Conservation (phyloP, 371 early-diverging fungal genomes). For the Mortierella sp. region DNA sequence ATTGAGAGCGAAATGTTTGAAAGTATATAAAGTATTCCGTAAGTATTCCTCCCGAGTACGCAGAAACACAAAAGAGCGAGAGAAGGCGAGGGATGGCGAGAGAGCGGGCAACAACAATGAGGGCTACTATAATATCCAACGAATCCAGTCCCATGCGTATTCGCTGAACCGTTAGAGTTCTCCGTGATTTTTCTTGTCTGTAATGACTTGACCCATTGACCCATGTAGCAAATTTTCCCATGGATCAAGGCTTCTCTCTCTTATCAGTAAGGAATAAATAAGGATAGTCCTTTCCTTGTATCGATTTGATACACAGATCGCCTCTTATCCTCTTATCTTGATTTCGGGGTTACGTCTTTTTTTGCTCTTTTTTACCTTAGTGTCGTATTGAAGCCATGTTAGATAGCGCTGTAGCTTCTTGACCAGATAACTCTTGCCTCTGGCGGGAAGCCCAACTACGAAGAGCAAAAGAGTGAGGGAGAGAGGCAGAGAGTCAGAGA, state of each 20-base stretch:
- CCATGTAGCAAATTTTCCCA: not conserved
- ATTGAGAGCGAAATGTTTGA: not conserved
- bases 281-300: not conserved
- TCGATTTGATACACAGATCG: slow-evolving; percentile 31
- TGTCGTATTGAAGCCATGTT: slow-evolving; percentile 77
- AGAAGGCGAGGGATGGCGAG: too few relatives aligned
- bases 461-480: not conserved
- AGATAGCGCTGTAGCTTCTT: slow-evolving; percentile 87
- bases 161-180: slow-evolving; percentile 7
- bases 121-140: not conserved
- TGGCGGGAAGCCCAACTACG: slow-evolving; percentile 88
- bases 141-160: slow-evolving; percentile 4
- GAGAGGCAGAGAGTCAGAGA: not conserved
- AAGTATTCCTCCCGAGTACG: too few relatives aligned
- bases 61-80: too few relatives aligned
- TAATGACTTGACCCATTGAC: slow-evolving; percentile 17
- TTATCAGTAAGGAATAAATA: slow-evolving; percentile 19
- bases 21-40: too few relatives aligned
- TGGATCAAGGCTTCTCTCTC: slow-evolving; percentile 4
- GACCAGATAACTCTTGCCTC: slow-evolving; percentile 92
- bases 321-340: slow-evolving; percentile 25
- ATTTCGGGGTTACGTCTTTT: not conserved
- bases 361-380: slow-evolving; percentile 60
- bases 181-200: not conserved
- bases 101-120: not conserved